Conservation (phyloP, 345 rosid species). For the Rubroshorea leprosula region DNA sequence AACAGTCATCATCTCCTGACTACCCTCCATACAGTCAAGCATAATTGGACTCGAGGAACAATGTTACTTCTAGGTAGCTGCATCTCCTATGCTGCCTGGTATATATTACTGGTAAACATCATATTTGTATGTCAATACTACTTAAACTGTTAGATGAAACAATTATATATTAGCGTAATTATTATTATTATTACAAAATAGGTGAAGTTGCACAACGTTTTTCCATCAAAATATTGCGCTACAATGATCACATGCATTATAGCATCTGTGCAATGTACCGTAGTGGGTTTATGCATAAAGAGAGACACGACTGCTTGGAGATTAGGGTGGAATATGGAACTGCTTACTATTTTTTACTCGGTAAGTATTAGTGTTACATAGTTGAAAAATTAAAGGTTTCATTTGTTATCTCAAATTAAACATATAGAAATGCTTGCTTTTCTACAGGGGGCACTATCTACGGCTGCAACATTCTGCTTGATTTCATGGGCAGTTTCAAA, state of each 20-base stretch:
- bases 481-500: conserved; percentile 28
- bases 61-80: conserved; percentile 28
- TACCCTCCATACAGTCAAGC: not conserved
- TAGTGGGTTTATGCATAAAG: conserved; percentile 32
- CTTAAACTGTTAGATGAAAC: too few relatives aligned
- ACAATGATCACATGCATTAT: conserved; percentile 41
- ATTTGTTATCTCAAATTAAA: not conserved
- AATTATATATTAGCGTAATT: too few relatives aligned
- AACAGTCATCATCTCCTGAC: not conserved
- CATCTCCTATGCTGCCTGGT: conserved; percentile 37
- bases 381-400: too few relatives aligned
- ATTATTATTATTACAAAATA: conserved; percentile 4
- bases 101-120: conserved; percentile 32
- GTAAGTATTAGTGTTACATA: conserved; percentile 10
- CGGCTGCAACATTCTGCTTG: conserved; percentile 36
- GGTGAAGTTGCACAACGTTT: conserved; percentile 33
- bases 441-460: conserved; percentile 35
- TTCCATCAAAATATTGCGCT: conserved; percentile 38
- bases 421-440: not conserved
- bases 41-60: conserved; percentile 31
- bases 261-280: conserved; percentile 27
- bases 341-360: conserved; percentile 40
- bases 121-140: not conserved
- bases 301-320: conserved; percentile 24
- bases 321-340: conserved; percentile 35